phyloP scores from a whole-genome alignment of 2,329 filamentous ascomycete genomes.

The Alternaria sp. region DNA sequence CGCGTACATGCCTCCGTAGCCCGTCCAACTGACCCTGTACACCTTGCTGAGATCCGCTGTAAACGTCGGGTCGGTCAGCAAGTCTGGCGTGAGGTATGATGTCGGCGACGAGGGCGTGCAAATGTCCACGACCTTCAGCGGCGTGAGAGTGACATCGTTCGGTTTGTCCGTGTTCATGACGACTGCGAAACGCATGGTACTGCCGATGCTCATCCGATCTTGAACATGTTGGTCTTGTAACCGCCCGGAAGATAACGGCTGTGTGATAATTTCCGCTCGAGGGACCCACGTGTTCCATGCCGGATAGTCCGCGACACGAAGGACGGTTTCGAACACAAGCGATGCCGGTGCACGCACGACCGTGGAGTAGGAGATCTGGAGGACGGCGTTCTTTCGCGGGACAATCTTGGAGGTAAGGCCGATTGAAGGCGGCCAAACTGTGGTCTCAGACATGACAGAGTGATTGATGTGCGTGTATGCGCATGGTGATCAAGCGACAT shows the following conservation, averaged over 20 bases:
- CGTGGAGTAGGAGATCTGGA: constrained; percentile 17
- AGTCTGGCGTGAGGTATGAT: constrained; percentile 20
- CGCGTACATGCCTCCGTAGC: constrained; percentile 24
- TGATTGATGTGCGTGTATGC: neutral
- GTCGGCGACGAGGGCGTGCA: constrained; percentile 27
- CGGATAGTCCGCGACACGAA: constrained; percentile 26
- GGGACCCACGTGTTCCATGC: constrained; percentile 36
- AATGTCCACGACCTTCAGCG: constrained; percentile 31
- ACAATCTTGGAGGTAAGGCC: constrained; percentile 24
- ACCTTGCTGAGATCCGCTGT: constrained; percentile 29
- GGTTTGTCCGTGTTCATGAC: constrained; percentile 28
- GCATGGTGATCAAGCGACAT: neutral
- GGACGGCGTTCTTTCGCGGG: constrained; percentile 17
- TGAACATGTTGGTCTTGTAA: constrained; percentile 1
- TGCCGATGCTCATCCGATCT: constrained; percentile 21
- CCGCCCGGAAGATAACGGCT: constrained; percentile 9
- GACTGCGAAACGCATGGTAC: constrained; percentile 30
- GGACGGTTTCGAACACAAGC: constrained; percentile 30
- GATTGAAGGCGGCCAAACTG: constrained; percentile 20
- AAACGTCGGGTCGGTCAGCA: constrained; percentile 22
- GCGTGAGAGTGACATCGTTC: constrained; percentile 17
- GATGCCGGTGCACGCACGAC: constrained; percentile 26
- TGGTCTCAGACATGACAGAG: constrained; percentile 8
- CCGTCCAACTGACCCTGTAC: constrained; percentile 34
- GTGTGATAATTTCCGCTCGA: constrained; percentile 20